Evolutionary conservation across 2,329 filamentous ascomycete species (phyloP).

Genomic region (Didymosphaeria variabile): DNA sequence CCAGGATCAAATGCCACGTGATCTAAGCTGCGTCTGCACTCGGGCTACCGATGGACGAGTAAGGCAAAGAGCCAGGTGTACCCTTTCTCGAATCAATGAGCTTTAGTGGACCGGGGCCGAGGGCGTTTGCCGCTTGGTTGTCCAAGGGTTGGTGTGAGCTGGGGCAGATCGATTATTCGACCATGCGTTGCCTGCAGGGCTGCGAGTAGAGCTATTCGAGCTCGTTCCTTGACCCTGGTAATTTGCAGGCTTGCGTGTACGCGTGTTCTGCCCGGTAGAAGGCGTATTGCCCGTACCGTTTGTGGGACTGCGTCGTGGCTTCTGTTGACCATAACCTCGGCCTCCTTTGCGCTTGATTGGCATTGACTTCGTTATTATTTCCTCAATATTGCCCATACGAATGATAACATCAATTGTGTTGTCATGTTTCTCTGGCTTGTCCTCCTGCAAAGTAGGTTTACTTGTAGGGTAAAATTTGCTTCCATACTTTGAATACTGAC

Average conservation of each 20-base stretch:
- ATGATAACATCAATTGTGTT: conserved; percentile 41
- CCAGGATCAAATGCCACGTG: conserved; percentile 1
- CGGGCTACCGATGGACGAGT: not conserved
- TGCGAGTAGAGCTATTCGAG: conserved; percentile 33
- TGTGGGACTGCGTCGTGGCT: conserved; percentile 37
- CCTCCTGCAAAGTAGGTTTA: conserved; percentile 10
- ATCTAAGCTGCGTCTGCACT: not conserved
- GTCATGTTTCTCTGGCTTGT: conserved; percentile 29
- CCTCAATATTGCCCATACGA: conserved; percentile 36
- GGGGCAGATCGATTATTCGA: conserved; percentile 34
- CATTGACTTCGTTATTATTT: conserved; percentile 40
- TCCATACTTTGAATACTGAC: conserved; percentile 23
- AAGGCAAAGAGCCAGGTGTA: not conserved
- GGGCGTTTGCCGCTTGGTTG: conserved; percentile 31
- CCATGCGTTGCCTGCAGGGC: conserved; percentile 40
- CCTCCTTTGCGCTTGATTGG: conserved; percentile 35
- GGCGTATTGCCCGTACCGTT: conserved; percentile 26
- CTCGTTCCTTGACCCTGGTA: conserved; percentile 39
- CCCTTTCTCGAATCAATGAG: not conserved
- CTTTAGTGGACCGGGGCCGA: conserved; percentile 35
- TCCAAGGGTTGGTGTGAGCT: conserved; percentile 34
- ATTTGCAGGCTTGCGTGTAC: conserved; percentile 40
- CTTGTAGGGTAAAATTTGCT: conserved; percentile 4
- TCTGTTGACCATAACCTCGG: conserved; percentile 28
- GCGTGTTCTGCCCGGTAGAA: conserved; percentile 33